Percentiles rank a stretch among this genome's conserved stretches.
phyloP scores from a whole-genome alignment of 805 yeast species.

The Ogataea methylovora region DNA sequence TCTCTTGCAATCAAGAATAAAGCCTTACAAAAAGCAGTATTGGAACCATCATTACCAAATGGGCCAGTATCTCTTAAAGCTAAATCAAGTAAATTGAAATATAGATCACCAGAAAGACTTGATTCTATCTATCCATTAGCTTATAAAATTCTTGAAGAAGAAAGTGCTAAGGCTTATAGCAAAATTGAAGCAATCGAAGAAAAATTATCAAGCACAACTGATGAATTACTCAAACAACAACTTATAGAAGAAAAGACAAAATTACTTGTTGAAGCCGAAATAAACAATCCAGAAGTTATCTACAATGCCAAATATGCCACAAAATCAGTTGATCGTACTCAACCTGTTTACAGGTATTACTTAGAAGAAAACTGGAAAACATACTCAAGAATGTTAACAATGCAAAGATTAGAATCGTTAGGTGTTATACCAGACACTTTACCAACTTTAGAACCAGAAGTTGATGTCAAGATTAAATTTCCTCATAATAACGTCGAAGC shows the following conservation, averaged over 20 bases:
- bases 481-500: conserved; percentile 59
- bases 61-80: conserved; percentile 51
- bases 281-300: conserved; percentile 76
- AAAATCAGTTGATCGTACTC: conserved; percentile 50
- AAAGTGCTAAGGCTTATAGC: conserved; percentile 34
- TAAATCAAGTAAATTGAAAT: conserved; percentile 37
- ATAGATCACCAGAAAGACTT: conserved; percentile 62
- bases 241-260: conserved; percentile 16
- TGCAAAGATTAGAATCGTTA: conserved; percentile 88
- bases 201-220: conserved; percentile 16
- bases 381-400: conserved; percentile 63
- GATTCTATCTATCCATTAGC: conserved; percentile 70
- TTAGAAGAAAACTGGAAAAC: conserved; percentile 67
- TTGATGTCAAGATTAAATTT: conserved; percentile 67
- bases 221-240: conserved; percentile 8
- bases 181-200: conserved; percentile 29
- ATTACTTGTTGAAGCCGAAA: conserved; percentile 55
- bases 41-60: conserved; percentile 24
- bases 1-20: conserved; percentile 21
- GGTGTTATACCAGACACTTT: conserved; percentile 88
- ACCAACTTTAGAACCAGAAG: conserved; percentile 79
- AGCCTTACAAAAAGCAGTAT: conserved; percentile 18
- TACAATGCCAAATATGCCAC: conserved; percentile 50
- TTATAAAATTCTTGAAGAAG: conserved; percentile 44
- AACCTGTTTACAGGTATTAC: conserved; percentile 73